Conservation (phyloP, 2,329 filamentous ascomycete genomes). For the Pezicula neosporulosa region DNA sequence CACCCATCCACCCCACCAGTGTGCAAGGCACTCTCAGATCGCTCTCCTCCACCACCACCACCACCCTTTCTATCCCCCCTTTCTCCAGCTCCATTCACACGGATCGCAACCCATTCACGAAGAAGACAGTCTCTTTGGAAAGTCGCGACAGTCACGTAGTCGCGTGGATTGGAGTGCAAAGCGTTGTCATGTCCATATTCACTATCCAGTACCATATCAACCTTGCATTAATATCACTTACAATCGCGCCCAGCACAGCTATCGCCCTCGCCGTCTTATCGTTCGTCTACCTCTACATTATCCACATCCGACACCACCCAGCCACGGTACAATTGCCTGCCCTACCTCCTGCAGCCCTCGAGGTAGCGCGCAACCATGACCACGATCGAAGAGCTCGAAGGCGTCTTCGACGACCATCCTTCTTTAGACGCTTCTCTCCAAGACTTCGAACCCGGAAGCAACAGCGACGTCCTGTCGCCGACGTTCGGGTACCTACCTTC, state of each 20-base stretch:
- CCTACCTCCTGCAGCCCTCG: constrained; percentile 1
- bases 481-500: constrained; percentile 45
- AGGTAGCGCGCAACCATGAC: constrained; percentile 7
- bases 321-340: constrained; percentile 10
- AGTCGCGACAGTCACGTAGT: too few species aligned
- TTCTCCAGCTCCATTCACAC: too few species aligned
- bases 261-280: constrained; percentile 20
- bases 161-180: too few species aligned
- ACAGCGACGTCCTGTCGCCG: constrained; percentile 17
- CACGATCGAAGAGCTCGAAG: constrained; percentile 43
- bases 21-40: neutral
- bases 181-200: constrained; percentile 24
- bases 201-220: constrained; percentile 28
- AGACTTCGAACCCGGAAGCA: constrained; percentile 54
- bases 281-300: constrained; percentile 25
- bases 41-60: too few species aligned
- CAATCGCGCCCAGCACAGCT: constrained; percentile 26
- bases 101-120: too few species aligned
- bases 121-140: too few species aligned
- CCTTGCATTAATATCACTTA: constrained; percentile 25
- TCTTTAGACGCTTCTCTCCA: constrained; percentile 57
- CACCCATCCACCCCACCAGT: neutral
- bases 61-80: too few species aligned
- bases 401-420: constrained; percentile 53
- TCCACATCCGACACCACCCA: constrained; percentile 19